Base-by-base conservation (phyloP, 768 basidiomycete species). In the Phylloporus arenicola region DNA sequence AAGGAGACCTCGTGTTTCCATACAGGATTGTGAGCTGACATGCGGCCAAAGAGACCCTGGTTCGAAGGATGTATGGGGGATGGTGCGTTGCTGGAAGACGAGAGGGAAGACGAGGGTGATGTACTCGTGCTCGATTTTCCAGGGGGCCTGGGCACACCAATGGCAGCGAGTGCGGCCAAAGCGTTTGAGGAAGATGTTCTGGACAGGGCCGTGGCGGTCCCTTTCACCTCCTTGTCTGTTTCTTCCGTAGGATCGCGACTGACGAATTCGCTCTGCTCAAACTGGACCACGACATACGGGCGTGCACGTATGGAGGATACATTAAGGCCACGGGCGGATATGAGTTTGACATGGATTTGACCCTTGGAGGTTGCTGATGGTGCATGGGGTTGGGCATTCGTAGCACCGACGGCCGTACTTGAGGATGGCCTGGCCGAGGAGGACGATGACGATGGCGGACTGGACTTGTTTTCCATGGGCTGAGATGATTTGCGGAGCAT, bases 1-100 rank as follows among this genome's bases (percentile, higher is more conserved):
- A 99, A 99, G 39, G 90, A 85, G 30, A 98, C 96, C 68, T 98
- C 88, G 67, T 98, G 95, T 72, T 99, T 99, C 96, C 96, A 99
- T 19, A 94, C 85, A 11, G 96, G 95, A 73, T 92, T 97, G 63
- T 90, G 79, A 50, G 89, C 78, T 17, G 83, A 84, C 33, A 81
- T 68, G 45, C 82, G 76, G 52, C 80, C 78, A 59, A 89, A 85
- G 46, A 87, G 76, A 6, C 74, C 68, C 43, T 74, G 75, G 1
- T 61, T 61, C 31, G 71, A 47, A 14, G 65, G 54, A 50, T 51
- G 47, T 46, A 39, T 50, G 24, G 63, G 55, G 2, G 62, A 72
- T 63, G 56, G 72, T 58, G 20, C 67, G 57, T 68, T 73, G 37
- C 50, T 59, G n/a, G 75, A 70, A n/a, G 64, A 60, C 6, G 75